phyloP scores from a whole-genome alignment of 371 early-diverging fungal species.

The Apophysomyces trapeziformis region DNA sequence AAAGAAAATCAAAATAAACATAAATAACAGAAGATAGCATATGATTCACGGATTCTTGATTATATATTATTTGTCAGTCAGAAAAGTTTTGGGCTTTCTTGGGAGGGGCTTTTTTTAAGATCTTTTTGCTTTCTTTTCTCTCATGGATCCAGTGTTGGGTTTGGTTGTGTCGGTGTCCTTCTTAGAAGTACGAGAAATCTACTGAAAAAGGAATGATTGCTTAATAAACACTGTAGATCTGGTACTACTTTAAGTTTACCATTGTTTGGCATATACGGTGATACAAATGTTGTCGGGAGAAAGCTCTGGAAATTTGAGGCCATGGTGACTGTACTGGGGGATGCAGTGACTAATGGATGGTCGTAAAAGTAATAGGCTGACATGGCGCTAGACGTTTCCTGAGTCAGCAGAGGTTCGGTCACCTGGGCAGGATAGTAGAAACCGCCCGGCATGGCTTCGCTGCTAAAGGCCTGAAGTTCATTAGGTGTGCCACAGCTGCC shows the following conservation, averaged over 20 bases:
- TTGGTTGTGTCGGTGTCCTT: background rate
- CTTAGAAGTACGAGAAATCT: background rate
- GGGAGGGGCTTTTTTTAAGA: background rate
- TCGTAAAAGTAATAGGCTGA: slow-evolving; percentile 1
- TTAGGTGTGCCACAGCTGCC: background rate
- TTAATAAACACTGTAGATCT: slow-evolving; percentile 1
- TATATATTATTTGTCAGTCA: background rate
- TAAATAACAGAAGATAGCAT: too few relatives aligned
- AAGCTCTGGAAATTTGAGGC: background rate
- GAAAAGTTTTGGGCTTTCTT: background rate
- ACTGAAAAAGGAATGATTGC: background rate
- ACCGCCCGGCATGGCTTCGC: background rate
- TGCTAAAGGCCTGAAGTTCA: background rate
- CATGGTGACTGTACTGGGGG: background rate
- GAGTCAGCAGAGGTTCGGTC: background rate
- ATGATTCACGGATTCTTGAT: background rate
- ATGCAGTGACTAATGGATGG: background rate
- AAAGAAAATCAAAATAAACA: too few relatives aligned
- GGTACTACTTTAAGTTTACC: background rate
- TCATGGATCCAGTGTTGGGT: background rate
- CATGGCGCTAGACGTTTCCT: background rate
- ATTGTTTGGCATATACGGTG: slow-evolving; percentile 7
- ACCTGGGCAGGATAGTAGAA: background rate
- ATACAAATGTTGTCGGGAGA: slow-evolving; percentile 9
- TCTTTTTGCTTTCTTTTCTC: slow-evolving; percentile 5